phyloP scores from a whole-genome alignment of 371 early-diverging fungal species.

The Mucor racemosus region DNA sequence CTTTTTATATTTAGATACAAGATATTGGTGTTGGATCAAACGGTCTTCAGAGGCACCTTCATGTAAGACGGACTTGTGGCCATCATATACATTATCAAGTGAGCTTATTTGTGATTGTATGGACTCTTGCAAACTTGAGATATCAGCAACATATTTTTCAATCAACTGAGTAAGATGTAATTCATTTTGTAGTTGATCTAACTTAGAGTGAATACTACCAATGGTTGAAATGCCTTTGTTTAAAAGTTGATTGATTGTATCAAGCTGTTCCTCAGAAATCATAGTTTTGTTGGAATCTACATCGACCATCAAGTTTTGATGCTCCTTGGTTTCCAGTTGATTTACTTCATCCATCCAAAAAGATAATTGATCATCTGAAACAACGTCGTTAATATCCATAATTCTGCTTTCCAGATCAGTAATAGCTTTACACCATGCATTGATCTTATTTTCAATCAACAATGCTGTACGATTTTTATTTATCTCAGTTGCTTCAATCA shows the following conservation, averaged over 20 bases:
- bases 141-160: conserved; percentile 22
- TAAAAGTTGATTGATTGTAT: not conserved
- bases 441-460: conserved; percentile 18
- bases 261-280: conserved; percentile 1
- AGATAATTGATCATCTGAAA: conserved; percentile 2
- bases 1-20: conserved; percentile 22
- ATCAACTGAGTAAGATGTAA: conserved; percentile 25
- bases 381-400: not conserved
- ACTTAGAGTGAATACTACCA: not conserved
- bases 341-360: not conserved
- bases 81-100: conserved; percentile 8
- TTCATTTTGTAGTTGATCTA: conserved; percentile 16
- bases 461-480: conserved; percentile 13
- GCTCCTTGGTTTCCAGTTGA: conserved; percentile 11
- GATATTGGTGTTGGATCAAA: conserved; percentile 11
- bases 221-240: conserved; percentile 8
- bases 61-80: not conserved
- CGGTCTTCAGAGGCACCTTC: conserved; percentile 13
- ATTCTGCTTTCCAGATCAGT: not conserved
- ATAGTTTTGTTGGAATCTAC: conserved; percentile 10
- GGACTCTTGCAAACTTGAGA: conserved; percentile 10
- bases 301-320: conserved; percentile 12
- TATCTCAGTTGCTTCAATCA: conserved; percentile 6
- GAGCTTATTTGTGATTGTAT: conserved; percentile 3
- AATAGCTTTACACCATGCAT: conserved; percentile 9